Evolutionary conservation across 148 eudicot species (phyloP), one percentile per base, ranked within the genome.

Genomic region (Nyssa sinensis): DNA sequence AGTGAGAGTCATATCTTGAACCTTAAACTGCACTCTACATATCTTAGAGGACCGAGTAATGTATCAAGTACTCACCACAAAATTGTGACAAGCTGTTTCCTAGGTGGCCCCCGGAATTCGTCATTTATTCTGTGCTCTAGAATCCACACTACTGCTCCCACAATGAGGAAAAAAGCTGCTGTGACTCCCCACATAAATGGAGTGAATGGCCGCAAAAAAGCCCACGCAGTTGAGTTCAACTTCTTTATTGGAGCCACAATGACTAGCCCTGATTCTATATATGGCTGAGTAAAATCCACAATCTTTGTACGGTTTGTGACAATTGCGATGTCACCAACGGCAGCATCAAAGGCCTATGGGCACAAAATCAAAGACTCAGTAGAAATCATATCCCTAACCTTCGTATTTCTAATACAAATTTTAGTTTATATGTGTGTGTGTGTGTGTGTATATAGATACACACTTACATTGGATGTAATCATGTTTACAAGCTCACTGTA

Each of bases 231-330:
- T 12, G 81, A 74, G 67, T 85, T 78, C 70, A 53, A 11, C 74
- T 74, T 47, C 69, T 25, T 81, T 19, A 81, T 59, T 24, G 82
- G 81, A 57, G 71, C 80, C 29, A 88, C 81, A 4, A 85, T 77
- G 47, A 85, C 84, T 37, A 88, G 84, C 33, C 91, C 91, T 0
- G 91, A 88, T 67, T 88, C 91, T 74, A 88, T 83, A 71, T 74
- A 88, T 25, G 91, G 91, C 74, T 88, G 91, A 6, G 91, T 83
- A 62, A 88, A 88, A 76, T 88, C 91, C 72, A 80, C 89, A 58
- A 73, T 59, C 74, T 79, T 85, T 49, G 89, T 81, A 44, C 91
- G 81, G 74, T 83, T 88, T 30, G 87, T 88, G 29, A 85, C 76
- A 58, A 85, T 88, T 1, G 91, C 86, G 55, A 85, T 77, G 77